phyloP scores from a whole-genome alignment of 2,329 filamentous ascomycete genomes.

The Sporothrix pseudoabietina region DNA sequence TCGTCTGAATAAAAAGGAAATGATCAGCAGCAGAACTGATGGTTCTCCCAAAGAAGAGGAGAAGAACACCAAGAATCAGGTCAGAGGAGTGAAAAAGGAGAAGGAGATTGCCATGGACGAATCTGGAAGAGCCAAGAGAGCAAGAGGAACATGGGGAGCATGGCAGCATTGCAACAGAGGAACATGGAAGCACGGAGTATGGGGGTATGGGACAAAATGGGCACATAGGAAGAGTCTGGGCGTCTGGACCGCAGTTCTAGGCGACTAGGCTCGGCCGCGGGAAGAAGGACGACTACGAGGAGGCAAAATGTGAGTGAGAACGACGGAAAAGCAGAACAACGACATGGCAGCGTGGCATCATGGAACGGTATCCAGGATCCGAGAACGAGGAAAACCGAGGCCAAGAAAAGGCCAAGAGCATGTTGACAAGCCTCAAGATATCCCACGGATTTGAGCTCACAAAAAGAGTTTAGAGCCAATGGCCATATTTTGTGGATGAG shows the following conservation, averaged over 20 bases:
- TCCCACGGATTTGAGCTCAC: background rate
- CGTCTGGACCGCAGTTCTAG: background rate
- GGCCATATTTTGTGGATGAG: background rate
- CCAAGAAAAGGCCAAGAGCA: background rate
- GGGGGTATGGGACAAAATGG: background rate
- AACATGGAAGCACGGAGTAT: background rate
- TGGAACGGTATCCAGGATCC: background rate
- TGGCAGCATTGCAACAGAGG: background rate
- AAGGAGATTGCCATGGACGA: background rate
- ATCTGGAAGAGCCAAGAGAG: background rate
- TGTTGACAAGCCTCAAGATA: background rate
- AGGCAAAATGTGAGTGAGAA: background rate
- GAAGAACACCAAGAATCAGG: background rate
- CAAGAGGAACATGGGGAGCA: background rate
- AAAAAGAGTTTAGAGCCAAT: background rate
- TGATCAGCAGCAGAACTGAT: background rate
- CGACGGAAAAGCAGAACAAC: background rate
- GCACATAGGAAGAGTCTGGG: slow-evolving; percentile 4
- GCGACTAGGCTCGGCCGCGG: background rate
- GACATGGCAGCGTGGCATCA: background rate
- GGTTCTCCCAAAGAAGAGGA: background rate
- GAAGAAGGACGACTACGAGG: background rate
- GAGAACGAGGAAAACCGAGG: background rate
- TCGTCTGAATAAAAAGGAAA: slow-evolving; percentile 24
- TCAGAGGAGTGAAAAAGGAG: background rate